Conservation (phyloP, 1,284 basidiomycete species). For the Paramarasmius palmivorus region DNA sequence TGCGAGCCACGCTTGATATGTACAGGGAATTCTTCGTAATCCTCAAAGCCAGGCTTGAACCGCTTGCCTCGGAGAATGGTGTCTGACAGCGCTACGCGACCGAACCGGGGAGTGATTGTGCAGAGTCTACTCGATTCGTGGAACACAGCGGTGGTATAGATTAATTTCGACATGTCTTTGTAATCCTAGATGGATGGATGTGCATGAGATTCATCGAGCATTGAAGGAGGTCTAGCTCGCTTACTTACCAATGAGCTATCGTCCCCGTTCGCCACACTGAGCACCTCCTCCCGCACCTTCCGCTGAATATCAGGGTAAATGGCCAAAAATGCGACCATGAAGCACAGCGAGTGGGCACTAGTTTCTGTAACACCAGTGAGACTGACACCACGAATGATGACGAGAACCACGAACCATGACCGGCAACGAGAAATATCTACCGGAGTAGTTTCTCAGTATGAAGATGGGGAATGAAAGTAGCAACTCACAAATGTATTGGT, state of each 20-base stretch:
- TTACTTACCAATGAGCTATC: too few relatives aligned
- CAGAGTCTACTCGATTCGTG: neutral
- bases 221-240: neutral
- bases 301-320: slow-evolving; percentile 33
- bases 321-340: slow-evolving; percentile 31
- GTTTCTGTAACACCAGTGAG: slow-evolving; percentile 25
- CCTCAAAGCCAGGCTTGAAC: neutral
- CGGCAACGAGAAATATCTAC: slow-evolving; percentile 30
- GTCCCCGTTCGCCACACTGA: slow-evolving; percentile 17
- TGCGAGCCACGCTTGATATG: slow-evolving; percentile 39
- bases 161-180: slow-evolving; percentile 26
- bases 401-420: slow-evolving; percentile 15
- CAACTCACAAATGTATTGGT: slow-evolving; percentile 33
- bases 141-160: slow-evolving; percentile 10
- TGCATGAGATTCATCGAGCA: neutral
- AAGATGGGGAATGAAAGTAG: neutral
- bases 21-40: slow-evolving; percentile 28
- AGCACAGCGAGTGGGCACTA: slow-evolving; percentile 33
- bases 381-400: neutral
- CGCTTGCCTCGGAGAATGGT: neutral
- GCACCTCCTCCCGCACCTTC: slow-evolving; percentile 30
- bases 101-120: neutral
- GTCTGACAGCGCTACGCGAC: neutral
- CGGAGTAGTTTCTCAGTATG: neutral
- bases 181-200: slow-evolving; percentile 19